Base-by-base conservation (phyloP, 1,284 basidiomycete genomes). In the Ceratobasidium sp. region DNA sequence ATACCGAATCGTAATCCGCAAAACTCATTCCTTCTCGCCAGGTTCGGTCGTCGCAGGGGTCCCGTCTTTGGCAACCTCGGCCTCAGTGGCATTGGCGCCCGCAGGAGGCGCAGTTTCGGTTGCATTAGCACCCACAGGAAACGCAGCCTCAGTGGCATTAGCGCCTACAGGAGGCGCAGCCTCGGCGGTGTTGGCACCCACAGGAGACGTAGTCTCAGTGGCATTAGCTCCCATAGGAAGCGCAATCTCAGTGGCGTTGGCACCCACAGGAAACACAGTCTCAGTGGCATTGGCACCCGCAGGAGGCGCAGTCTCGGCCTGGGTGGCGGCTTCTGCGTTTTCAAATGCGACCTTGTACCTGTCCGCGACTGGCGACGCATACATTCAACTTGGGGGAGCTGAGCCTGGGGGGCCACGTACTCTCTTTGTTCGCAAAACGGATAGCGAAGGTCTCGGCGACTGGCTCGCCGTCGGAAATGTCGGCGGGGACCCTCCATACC, bases 401-500 rank as follows among this genome's bases (percentile, higher is more conserved):
- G 27, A n/a, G 19, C 2, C 46, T 54, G 46, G 53, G 19, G 46
- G 58, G 61, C 46, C n/a, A 24, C 58, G 29, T 79, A 98, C 96
- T 96, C 37, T 99, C 98, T 76, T 94, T 87, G 85, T 98, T 99
- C 77, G 95, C 97, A 81, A 99, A 99, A 76, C 98, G 93, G 81
- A 99, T 98, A 62, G 98, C 98, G 74, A 99, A 90, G 27, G 97
- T 98, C 85, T 98, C 97, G 27, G 95, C 84, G 54, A 92, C 92
- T 24, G 96, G 89, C 74, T 93, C 94, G 75, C 88, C 88, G 81
- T 98, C 96, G 68, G 97, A 90, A 81, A 94, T 96, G 83, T 99
- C 98, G 56, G 97, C 97, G 72, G 91, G 88, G 73, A 98, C 96
- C 84, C 98, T 96, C 92, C 93, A 99, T 51, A 99, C 98, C 98